phyloP scores from a whole-genome alignment of 1,284 basidiomycete genomes.

The Leccinum subrobustum region DNA sequence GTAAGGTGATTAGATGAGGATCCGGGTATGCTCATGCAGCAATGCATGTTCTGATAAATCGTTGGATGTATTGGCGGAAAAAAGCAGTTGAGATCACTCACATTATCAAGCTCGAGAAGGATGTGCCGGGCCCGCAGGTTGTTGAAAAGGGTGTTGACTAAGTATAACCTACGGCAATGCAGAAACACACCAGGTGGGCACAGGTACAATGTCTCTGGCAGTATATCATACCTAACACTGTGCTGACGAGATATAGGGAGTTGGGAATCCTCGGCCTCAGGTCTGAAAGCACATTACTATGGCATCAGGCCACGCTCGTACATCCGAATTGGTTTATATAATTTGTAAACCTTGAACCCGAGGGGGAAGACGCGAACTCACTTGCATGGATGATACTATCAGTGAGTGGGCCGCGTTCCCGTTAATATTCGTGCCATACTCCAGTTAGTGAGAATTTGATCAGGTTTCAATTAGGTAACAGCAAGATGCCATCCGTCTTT shows the following conservation, averaged over 20 bases:
- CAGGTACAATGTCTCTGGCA: background rate
- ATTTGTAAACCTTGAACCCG: background rate
- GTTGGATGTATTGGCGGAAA: background rate
- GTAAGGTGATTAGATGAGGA: no score
- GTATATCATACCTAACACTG: background rate
- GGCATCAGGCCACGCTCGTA: background rate
- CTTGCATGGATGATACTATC: background rate
- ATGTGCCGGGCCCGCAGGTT: background rate
- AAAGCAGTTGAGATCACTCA: background rate
- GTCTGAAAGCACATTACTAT: background rate
- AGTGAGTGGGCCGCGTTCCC: background rate
- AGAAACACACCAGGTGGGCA: background rate
- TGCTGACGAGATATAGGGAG: background rate
- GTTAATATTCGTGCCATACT: background rate
- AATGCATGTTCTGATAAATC: no score
- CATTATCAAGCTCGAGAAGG: background rate
- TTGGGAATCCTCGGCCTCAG: background rate
- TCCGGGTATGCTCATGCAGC: no score
- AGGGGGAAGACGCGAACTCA: background rate
- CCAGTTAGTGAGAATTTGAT: constrained; percentile 6
- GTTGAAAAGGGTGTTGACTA: background rate
- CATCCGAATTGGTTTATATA: background rate
- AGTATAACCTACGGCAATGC: background rate
- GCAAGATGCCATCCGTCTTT: constrained; percentile 13
- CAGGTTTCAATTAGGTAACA: background rate